phyloP scores from a whole-genome alignment of 306 rosid species.

The Vachellia collinsii region DNA sequence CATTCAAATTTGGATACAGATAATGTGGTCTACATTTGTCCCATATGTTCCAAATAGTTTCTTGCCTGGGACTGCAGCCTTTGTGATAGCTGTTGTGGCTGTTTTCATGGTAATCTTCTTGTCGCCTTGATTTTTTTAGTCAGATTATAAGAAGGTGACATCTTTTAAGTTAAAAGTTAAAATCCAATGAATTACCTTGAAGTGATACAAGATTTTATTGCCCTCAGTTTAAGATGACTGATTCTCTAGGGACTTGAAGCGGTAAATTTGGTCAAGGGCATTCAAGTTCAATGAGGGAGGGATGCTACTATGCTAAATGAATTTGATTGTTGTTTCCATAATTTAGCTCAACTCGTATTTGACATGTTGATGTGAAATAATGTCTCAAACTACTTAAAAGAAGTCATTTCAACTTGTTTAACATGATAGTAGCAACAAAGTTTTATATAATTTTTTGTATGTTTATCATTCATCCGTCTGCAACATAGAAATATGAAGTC shows the following conservation, averaged over 20 bases:
- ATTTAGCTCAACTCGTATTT: neutral
- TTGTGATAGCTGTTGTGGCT: slow-evolving; percentile 59
- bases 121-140: slow-evolving; percentile 1
- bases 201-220: neutral
- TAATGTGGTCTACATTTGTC: slow-evolving; percentile 99
- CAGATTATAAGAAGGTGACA: neutral
- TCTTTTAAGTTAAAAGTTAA: neutral
- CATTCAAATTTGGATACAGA: slow-evolving; percentile 51
- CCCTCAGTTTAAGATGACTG: neutral
- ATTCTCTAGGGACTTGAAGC: neutral
- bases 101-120: slow-evolving; percentile 55
- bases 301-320: neutral
- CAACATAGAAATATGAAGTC: slow-evolving; percentile 13
- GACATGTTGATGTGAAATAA: neutral
- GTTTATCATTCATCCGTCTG: slow-evolving; percentile 22
- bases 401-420: slow-evolving; percentile 27
- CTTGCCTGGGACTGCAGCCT: slow-evolving; percentile 74
- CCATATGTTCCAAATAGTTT: slow-evolving; percentile 82
- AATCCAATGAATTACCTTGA: neutral
- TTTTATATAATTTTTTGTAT: slow-evolving; percentile 8
- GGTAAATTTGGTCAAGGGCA: neutral
- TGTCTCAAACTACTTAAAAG: slow-evolving; percentile 1
- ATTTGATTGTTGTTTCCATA: too few species aligned
- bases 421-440: neutral
- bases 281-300: neutral